Evolutionary conservation across 305 asterid species (phyloP), one percentile per base, ranked within the genome.

Genomic region (Ruellia speciosa): DNA sequence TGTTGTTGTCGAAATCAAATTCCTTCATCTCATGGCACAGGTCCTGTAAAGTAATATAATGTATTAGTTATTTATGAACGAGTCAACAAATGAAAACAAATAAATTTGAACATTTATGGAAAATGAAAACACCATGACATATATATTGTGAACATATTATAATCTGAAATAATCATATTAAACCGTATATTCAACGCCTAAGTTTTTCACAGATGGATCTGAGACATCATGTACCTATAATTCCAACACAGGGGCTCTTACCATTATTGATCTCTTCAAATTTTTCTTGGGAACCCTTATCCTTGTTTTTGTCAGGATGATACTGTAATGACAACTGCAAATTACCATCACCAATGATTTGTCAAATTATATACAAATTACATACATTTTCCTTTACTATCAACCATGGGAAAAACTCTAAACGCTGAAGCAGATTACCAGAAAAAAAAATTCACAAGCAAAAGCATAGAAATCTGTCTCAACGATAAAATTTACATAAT

Each of bases 281-380:
- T 76, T 88, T 92, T 72, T 76, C 92, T 51, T 88, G 95, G 48
- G 99, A 97, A 46, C 94, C 94, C 77, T 92, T 86, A 52, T 68
- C 72, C 77, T 88, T 92, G 82, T 92, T 92, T 72, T 92, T 92
- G 72, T 92, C 99, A 2, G 99, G 99, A 75, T 92, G 99, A 75
- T 92, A 92, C 72, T 86, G 73, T 57, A 92, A 94, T 16, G 99
- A 92, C 49, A 88, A 74, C 82, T 92, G 77, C 62, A 66, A 37
- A 19, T 52, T 9, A 65, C 49, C 66, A 14, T 16, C 56, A 61
- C 15, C 35, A 40, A 50, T 14, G 37, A 1, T 52, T 63, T 17
- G 0, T 20, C 37, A 41, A 51, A 45, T 53, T 33, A 28, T 49
- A 37, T 24, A 24, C 31, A 24, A 4, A 24, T 24, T 24, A 24